Evolutionary conservation across 768 basidiomycete genomes (phyloP), one percentile per base, ranked within the genome.

Genomic region (Cyathus striatus): DNA sequence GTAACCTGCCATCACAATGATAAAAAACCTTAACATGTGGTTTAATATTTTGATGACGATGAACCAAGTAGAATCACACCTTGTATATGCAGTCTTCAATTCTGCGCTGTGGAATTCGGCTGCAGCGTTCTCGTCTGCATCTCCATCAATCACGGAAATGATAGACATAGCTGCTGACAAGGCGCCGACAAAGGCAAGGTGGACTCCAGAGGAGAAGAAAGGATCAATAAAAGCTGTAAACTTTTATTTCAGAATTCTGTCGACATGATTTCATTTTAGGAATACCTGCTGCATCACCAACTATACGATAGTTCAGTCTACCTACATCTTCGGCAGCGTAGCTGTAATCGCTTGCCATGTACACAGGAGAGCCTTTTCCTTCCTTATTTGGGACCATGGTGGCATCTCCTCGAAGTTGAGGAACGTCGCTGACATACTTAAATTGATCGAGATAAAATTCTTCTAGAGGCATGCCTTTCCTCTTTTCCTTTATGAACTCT

Each of bases 171-270:
- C 66, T 4, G 69, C 68, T 3, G 66, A 59, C n/a, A 72, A 56
- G 3, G 54, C 67, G n/a, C 63, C 57, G 4, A 58, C 54, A 32
- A 68, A 54, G 4, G 69, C 69, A 14, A 71, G 57, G 50, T 72
- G 69, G 20, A 70, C 63, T 0, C 69, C 69, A 40, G 73, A 76
- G 3, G 79, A 81, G 60, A 82, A 82, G 60, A 81, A 73, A 0
- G 79, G 79, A 49, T 82, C 79, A 43, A 82, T 80, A n/a, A 30
- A 30, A 30, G 27, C 27, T 30, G 7, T 30, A 30, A 30, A 30
- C n/a, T n/a, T n/a, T n/a, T n/a, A n/a, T n/a, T n/a, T n/a, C n/a
- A n/a, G n/a, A n/a, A n/a, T n/a, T n/a, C n/a, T n/a, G n/a, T n/a
- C n/a, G n/a, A n/a, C n/a, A n/a, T n/a, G n/a, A n/a, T n/a, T n/a